Base-by-base conservation (phyloP, 2,329 filamentous ascomycete species). In the Neonectria faginata region DNA sequence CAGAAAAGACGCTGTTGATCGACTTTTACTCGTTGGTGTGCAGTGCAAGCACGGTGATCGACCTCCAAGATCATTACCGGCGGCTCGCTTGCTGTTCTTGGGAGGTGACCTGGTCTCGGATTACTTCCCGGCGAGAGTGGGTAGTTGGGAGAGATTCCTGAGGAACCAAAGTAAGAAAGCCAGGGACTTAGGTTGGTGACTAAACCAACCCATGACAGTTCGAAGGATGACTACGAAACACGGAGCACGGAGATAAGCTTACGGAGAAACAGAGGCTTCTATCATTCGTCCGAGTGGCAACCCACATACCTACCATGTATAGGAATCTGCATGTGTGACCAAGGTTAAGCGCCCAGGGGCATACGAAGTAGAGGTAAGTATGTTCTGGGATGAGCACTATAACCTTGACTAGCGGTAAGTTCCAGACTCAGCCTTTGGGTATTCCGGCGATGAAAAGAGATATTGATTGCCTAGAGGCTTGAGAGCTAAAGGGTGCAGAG, bases 231-330 rank as follows among this genome's bases (percentile, higher is more conserved):
- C 8, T 12, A 31, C 14, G n/a, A 27, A 36, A 12, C 44, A 62
- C 33, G 57, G 33, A 57, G 11, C 8, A 42, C 39, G 39, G 16
- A 42, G 18, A 44, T 55, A 59, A 45, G 89, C 93, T 88, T 89
- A 97, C 94, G 87, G 68, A 97, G 85, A 73, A 95, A 97, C 20
- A 97, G 79, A 18, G 89, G 79, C 79, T 96, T 94, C 95, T 95
- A 98, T 39, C 97, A 78, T 73, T 98, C 95, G 68, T 97, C 95
- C 52, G 88, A 88, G 54, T 90, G 85, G 59, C 91, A 92, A 76
- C 25, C 25, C 25, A 25, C 25, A 25, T 25, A 25, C 25, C 25
- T 22, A 95, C 97, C 1, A 94, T 94, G 83, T 94, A 95, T 16
- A 98, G 81, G 57, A 92, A 94, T 77, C 89, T 93, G 83, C 94